A percentile compares a stretch with the other conserved stretches of the same genome.
Conservation (phyloP, 2,329 filamentous ascomycete species). For the Penicillium thymicola region DNA sequence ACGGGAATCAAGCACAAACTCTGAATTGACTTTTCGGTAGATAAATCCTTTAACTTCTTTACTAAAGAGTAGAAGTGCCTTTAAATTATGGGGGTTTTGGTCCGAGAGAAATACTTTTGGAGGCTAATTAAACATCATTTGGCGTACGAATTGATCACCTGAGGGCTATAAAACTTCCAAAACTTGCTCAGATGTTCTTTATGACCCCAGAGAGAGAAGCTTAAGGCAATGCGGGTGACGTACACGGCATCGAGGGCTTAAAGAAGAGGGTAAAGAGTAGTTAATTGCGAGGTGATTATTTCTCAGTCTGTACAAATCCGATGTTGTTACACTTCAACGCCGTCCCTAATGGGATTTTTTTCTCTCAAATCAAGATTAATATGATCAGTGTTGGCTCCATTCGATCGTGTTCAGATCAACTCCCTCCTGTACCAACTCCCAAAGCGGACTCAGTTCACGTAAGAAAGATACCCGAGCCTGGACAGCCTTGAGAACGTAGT, state of each 20-base stretch:
- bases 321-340: slow-evolving; percentile 26
- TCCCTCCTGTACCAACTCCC: slow-evolving; percentile 97
- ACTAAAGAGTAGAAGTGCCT: background rate
- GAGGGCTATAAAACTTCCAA: too few species aligned
- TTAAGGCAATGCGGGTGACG: background rate
- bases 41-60: background rate
- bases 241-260: background rate
- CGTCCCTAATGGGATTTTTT: slow-evolving; percentile 13
- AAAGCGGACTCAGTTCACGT: slow-evolving; percentile 89
- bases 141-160: background rate
- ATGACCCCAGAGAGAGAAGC: too few species aligned
- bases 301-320: slow-evolving; percentile 24
- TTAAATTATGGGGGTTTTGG: background rate
- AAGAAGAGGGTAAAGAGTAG: background rate
- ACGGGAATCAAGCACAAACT: background rate
- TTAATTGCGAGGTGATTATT: slow-evolving; percentile 14
- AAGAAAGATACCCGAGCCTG: slow-evolving; percentile 87
- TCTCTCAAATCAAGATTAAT: slow-evolving; percentile 22
- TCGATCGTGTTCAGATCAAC: slow-evolving; percentile 94
- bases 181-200: background rate
- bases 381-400: slow-evolving; percentile 89
- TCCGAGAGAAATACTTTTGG: too few species aligned
- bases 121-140: background rate
- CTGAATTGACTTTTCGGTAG: background rate
- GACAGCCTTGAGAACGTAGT: slow-evolving; percentile 95